These are phyloP conservation scores for Candolleomyces aberdarensis DNA, from an alignment of 768 basidiomycete genomes.

Conservation along the genomic window DNA sequence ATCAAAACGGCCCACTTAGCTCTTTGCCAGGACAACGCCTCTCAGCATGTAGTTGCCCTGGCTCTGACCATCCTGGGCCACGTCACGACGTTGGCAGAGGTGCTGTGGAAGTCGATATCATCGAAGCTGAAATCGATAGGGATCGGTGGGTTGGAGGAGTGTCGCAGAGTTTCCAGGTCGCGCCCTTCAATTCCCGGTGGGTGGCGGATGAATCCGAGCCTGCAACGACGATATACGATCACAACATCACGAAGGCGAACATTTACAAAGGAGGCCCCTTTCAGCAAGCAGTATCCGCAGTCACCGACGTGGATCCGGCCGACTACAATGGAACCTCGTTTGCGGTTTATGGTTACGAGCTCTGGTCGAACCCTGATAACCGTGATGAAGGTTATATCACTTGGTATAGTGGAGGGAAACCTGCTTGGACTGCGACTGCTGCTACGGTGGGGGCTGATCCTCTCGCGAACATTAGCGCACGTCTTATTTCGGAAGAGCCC, in stretches of 20 bases:
- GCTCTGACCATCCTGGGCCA: slow-evolving; percentile 89
- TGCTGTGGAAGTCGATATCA: slow-evolving; percentile 87
- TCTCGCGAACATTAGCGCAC: slow-evolving; percentile 48
- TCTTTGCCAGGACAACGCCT: slow-evolving; percentile 82
- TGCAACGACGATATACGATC: slow-evolving; percentile 50
- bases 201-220: slow-evolving; percentile 49
- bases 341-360: slow-evolving; percentile 71
- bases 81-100: slow-evolving; percentile 59
- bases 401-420: slow-evolving; percentile 66
- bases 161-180: slow-evolving; percentile 76
- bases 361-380: slow-evolving; percentile 64
- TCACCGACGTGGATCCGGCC: slow-evolving; percentile 48
- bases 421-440: slow-evolving; percentile 70
- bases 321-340: slow-evolving; percentile 55
- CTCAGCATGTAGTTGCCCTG: slow-evolving; percentile 83
- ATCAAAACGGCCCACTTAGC: slow-evolving; percentile 46
- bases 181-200: slow-evolving; percentile 73
- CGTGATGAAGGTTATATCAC: slow-evolving; percentile 71
- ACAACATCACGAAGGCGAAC: slow-evolving; percentile 51
- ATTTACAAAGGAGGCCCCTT: slow-evolving; percentile 61
- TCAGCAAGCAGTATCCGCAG: slow-evolving; percentile 72
- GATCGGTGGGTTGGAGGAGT: slow-evolving; percentile 51
- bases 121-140: slow-evolving; percentile 75
- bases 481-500: slow-evolving; percentile 86
- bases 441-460: slow-evolving; percentile 64